Conservation (phyloP, 176 grass and related monocot species). For the Ananas comosus region DNA sequence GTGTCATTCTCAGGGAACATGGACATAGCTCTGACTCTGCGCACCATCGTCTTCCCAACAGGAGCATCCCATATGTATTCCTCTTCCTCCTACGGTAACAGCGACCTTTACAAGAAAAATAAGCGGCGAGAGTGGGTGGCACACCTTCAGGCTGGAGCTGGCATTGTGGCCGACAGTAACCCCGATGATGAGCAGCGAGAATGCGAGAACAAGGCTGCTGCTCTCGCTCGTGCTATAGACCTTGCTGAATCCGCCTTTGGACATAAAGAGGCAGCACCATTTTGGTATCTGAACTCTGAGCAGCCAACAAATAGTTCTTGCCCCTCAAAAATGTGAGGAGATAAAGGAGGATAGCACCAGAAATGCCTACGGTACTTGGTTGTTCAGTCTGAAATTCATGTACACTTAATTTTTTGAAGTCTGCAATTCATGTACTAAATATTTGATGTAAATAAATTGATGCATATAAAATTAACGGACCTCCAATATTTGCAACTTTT, state of each 20-base stretch:
- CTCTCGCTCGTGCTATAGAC: constrained; percentile 55
- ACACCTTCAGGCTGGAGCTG: constrained; percentile 62
- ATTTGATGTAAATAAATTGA: no score
- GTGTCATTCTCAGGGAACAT: constrained; percentile 70
- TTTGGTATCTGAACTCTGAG: no score
- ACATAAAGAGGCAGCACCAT: constrained; percentile 3
- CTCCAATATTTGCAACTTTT: no score
- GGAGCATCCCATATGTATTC: constrained; percentile 53
- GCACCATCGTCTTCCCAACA: constrained; percentile 58
- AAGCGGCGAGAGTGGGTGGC: constrained; percentile 63
- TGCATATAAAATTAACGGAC: no score
- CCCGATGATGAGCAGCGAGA: constrained; percentile 66
- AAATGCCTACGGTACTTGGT: no score
- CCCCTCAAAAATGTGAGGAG: no score
- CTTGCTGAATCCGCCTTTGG: constrained; percentile 70
- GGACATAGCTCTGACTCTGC: constrained; percentile 69
- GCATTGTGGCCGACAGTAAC: constrained; percentile 71
- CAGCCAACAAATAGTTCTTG: no score
- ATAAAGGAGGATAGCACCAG: no score
- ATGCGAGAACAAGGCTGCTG: constrained; percentile 72
- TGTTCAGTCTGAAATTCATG: no score
- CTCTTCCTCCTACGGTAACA: constrained; percentile 9
- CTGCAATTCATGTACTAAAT: no score
- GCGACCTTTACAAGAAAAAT: constrained; percentile 4
- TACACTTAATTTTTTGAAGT: no score